Percentiles rank a stretch among this genome's conserved stretches.
Conservation (phyloP, 345 rosid genomes). For the Isatis tinctoria region DNA sequence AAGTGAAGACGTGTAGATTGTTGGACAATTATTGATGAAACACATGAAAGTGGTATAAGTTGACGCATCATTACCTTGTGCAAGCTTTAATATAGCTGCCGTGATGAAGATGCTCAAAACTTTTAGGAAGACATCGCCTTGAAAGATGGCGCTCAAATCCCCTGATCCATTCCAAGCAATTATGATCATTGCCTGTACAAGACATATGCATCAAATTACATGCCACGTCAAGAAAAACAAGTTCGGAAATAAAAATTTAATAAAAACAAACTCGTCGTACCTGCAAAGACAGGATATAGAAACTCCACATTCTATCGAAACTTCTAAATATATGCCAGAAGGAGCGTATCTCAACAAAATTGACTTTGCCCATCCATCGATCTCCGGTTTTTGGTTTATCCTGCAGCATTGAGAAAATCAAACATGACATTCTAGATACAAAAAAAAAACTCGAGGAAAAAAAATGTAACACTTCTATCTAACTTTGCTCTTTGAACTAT, state of each 20-base stretch:
- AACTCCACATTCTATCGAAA: constrained; percentile 70
- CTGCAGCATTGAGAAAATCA: constrained; percentile 26
- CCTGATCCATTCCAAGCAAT: constrained; percentile 65
- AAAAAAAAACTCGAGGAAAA: not conserved
- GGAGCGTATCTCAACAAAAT: constrained; percentile 60
- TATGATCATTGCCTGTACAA: constrained; percentile 56
- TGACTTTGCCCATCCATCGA: constrained; percentile 52
- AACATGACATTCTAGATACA: not conserved
- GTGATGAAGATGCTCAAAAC: constrained; percentile 66
- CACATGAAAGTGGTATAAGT: not conserved
- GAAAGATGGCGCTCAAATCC: constrained; percentile 36
- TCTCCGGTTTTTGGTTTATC: constrained; percentile 32
- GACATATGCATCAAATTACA: constrained; percentile 19
- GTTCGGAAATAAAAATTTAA: not conserved
- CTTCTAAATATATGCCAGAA: constrained; percentile 68
- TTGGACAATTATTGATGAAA: not conserved
- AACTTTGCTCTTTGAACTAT: not conserved
- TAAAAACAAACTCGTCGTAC: constrained; percentile 20
- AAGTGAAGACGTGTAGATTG: not conserved
- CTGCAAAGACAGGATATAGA: constrained; percentile 55
- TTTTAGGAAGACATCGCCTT: constrained; percentile 49
- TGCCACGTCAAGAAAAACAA: constrained; percentile 2
- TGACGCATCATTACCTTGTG: constrained; percentile 40
- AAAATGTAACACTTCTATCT: not conserved
- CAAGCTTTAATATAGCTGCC: constrained; percentile 56